Conservation (phyloP, 2,329 filamentous ascomycete species). For the Chrysoporthe deuterocubensis region DNA sequence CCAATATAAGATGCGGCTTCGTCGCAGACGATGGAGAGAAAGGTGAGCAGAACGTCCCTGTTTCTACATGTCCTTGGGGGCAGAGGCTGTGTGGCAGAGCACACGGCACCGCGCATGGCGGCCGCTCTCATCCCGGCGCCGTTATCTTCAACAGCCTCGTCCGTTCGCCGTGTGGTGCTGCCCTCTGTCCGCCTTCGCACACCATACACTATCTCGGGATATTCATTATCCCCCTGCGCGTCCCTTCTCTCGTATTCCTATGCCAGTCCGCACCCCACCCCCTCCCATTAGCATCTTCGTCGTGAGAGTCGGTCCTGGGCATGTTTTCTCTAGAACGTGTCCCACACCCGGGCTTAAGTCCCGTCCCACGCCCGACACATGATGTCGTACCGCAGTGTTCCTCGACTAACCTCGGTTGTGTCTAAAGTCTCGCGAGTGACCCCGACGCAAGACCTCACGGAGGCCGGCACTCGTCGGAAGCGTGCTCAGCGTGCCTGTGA, state of each 20-base stretch:
- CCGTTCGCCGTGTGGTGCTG: neutral
- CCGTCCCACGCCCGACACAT: neutral
- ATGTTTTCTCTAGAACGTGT: neutral
- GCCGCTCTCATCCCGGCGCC: too few species aligned
- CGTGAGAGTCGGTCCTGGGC: neutral
- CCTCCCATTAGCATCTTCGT: neutral
- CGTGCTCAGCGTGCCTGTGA: constrained; percentile 48
- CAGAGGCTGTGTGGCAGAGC: neutral
- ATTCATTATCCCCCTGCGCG: neutral
- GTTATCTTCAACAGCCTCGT: neutral
- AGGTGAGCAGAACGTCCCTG: constrained; percentile 20
- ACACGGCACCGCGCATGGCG: neutral
- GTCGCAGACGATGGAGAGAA: constrained; percentile 19
- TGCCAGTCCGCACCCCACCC: neutral
- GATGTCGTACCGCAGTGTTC: neutral
- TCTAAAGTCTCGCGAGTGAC: constrained; percentile 42
- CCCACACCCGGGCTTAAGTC: neutral
- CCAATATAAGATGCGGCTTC: constrained; percentile 45
- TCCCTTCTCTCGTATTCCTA: neutral
- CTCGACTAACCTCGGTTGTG: constrained; percentile 2
- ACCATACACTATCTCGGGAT: neutral
- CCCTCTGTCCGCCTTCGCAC: neutral
- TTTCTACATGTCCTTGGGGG: neutral
- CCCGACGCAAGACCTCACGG: constrained; percentile 46
- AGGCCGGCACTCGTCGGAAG: constrained; percentile 47